Evolutionary conservation across 139 green algal species (phyloP).

Genomic region (Chlorella ohadii): DNA sequence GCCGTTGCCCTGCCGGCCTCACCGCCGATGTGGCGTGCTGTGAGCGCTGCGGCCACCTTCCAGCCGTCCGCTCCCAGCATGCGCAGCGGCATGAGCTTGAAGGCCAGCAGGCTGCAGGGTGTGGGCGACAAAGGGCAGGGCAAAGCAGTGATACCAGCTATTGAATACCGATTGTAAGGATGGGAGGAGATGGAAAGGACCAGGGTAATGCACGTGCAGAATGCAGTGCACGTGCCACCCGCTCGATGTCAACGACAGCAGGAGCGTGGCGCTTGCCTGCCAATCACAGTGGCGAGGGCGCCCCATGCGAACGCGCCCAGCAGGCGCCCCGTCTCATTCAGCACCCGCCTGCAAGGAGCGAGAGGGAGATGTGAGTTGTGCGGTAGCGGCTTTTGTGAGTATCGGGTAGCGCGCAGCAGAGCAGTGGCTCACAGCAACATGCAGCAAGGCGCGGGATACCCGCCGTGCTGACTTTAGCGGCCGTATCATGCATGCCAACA

Average conservation of each 20-base stretch:
- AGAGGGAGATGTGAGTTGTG: neutral
- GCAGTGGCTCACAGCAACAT: too few species aligned
- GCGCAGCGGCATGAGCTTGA: conserved; percentile 70
- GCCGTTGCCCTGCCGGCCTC: too few species aligned
- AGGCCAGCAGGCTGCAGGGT: conserved; percentile 61
- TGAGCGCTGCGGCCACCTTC: conserved; percentile 86
- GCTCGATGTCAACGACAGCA: too few species aligned
- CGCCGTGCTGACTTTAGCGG: too few species aligned
- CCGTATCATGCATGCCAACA: too few species aligned
- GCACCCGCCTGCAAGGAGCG: conserved; percentile 52
- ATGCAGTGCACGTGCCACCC: too few species aligned
- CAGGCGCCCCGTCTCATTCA: conserved; percentile 80
- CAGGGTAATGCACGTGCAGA: too few species aligned
- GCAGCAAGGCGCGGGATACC: too few species aligned
- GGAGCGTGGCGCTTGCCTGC: conserved; percentile 23
- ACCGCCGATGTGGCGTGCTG: conserved; percentile 89
- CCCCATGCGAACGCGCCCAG: conserved; percentile 81
- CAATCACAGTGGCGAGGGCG: conserved; percentile 66
- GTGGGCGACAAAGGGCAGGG: too few species aligned
- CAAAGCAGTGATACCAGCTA: too few species aligned
- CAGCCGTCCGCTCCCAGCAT: conserved; percentile 75
- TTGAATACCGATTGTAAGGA: too few species aligned
- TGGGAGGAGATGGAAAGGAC: too few species aligned
- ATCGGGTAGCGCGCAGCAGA: neutral
- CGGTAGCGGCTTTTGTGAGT: neutral